Evolutionary conservation across 495 filamentous ascomycete genomes (phyloP), one percentile per base, ranked within the genome.

Genomic region (Xylaria sp.): DNA sequence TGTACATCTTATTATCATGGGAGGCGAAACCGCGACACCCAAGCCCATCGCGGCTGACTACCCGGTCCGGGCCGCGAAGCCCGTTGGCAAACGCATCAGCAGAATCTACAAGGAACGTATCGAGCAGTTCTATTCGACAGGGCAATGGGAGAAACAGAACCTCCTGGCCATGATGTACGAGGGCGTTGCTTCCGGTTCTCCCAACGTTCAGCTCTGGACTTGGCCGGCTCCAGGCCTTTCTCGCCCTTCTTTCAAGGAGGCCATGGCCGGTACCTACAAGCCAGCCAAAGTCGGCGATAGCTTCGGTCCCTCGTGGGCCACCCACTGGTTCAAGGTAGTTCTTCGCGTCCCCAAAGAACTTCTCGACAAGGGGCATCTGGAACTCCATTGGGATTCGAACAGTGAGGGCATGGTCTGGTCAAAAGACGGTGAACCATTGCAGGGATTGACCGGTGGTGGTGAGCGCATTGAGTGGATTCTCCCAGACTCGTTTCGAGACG

Each of bases 261-360:
- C 95, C 21, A 91, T 90, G 43, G 91, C 89, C 26, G 89, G 95
- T 69, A 85, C 92, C 48, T 99, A 97, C 82, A 85, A 85, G 37
- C 82, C 88, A n/a, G 92, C 95, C 1, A 83, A 85, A 19, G 90
- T 94, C 65, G 94, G 95, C 40, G 86, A 90, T 68, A 88, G 84
- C 17, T 98, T 98, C 74, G 96, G 96, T 5, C 96, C 96, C 14
- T 95, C 94, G 57, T 99, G 96, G 96, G 93, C 93, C 0, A 99
- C 96, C n/a, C 95, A 98, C 80, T 99, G 96, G 96, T 96, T 98
- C 86, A 91, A 90, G 53, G 88, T 97, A 65, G 82, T 89, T 52
- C 82, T 99, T 67, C 93, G 85, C 1, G 87, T 99, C 26, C 96
- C 96, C 21, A 72, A 85, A 72, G 83, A 93, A 2, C 85, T 97